Evolutionary conservation across 805 yeast genomes (phyloP).

Genomic region (Saccharomycopsis javanensis): DNA sequence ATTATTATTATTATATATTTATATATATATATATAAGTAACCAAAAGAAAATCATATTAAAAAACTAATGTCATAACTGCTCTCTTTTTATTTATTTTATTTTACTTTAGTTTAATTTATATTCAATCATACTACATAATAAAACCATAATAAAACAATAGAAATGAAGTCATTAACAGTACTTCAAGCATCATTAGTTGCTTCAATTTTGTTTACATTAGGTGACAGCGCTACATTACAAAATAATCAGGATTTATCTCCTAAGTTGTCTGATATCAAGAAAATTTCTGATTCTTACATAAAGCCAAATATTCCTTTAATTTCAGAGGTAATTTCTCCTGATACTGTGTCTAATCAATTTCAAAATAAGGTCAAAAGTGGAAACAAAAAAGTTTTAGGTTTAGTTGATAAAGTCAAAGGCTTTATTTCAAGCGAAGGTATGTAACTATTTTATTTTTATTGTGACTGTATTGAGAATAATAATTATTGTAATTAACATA

Average conservation of each 20-base stretch:
- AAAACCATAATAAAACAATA: neutral
- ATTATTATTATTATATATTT: too few species aligned
- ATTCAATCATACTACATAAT: neutral
- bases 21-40: too few species aligned
- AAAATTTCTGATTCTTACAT: neutral
- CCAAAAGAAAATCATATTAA: too few species aligned
- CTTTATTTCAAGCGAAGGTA: neutral
- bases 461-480: too few species aligned
- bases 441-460: too few species aligned
- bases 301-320: neutral
- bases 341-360: neutral
- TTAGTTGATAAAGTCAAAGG: neutral
- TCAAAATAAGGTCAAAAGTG: neutral
- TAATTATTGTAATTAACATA: too few species aligned
- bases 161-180: neutral
- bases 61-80: neutral
- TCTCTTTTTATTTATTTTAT: neutral
- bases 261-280: neutral
- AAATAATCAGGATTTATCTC: neutral
- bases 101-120: neutral
- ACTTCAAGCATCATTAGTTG: neutral
- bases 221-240: conserved; percentile 1
- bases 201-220: neutral
- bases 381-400: neutral
- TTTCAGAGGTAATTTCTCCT: neutral